These are phyloP conservation scores for Aspergillus tubingensis DNA, from an alignment of 2,329 filamentous ascomycete species.

Conservation along the genomic window DNA sequence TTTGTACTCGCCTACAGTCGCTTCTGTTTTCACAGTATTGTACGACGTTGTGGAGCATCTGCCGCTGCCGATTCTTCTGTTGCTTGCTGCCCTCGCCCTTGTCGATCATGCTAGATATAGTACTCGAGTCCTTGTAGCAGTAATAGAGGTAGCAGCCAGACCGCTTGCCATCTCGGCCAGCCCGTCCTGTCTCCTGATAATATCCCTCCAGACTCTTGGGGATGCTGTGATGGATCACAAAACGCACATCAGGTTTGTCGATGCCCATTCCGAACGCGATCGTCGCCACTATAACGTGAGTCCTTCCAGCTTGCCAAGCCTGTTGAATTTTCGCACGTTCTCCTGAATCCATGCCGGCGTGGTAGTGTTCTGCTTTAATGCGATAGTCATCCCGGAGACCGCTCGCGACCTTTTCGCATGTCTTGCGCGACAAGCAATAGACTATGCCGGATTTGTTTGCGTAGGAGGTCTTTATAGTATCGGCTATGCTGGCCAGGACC, in stretches of 20 bases:
- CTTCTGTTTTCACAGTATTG: slow-evolving; percentile 86
- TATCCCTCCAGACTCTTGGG: slow-evolving; percentile 97
- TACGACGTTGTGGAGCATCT: slow-evolving; percentile 82
- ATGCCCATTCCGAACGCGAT: slow-evolving; percentile 99
- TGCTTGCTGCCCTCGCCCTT: slow-evolving; percentile 73
- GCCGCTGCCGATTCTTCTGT: slow-evolving; percentile 79
- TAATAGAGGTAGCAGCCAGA: slow-evolving; percentile 93
- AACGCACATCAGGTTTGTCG: slow-evolving; percentile 94
- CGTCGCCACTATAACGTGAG: slow-evolving; percentile 92
- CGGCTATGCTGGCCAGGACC: slow-evolving; percentile 55
- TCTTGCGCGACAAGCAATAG: slow-evolving; percentile 84
- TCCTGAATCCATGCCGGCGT: slow-evolving; percentile 71
- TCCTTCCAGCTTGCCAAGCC: slow-evolving; percentile 76
- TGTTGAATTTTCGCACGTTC: slow-evolving; percentile 73
- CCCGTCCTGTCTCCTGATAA: slow-evolving; percentile 95
- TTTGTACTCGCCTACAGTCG: slow-evolving; percentile 83
- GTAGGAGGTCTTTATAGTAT: slow-evolving; percentile 69
- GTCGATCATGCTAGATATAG: slow-evolving; percentile 77
- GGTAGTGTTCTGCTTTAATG: slow-evolving; percentile 81
- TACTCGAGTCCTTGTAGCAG: slow-evolving; percentile 72
- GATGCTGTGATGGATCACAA: slow-evolving; percentile 89
- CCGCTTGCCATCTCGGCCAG: slow-evolving; percentile 82
- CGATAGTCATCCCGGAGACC: slow-evolving; percentile 62
- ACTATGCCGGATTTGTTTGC: slow-evolving; percentile 79
- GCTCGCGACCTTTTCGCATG: slow-evolving; percentile 76